These are phyloP conservation scores for Salix arbutifolia DNA, from an alignment of 345 rosid species.

Conservation along the genomic window DNA sequence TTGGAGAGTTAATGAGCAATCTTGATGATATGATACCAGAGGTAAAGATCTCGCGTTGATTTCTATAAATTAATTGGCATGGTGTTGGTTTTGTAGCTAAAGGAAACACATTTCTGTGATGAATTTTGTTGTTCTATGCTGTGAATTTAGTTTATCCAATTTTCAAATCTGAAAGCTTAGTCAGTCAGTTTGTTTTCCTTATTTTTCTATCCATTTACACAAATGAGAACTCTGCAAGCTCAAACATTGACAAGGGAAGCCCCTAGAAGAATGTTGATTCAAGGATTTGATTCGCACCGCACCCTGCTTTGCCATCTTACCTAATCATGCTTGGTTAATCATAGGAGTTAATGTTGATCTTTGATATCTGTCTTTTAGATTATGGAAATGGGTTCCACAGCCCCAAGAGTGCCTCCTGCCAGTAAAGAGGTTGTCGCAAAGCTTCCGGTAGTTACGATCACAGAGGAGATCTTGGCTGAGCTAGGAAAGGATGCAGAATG, in stretches of 20 bases:
- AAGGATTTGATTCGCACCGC: background rate
- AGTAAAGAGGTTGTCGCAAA: conserved; percentile 90
- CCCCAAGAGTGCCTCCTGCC: conserved; percentile 83
- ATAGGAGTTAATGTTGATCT: background rate
- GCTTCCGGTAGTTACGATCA: conserved; percentile 64
- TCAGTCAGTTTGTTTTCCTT: too few species aligned
- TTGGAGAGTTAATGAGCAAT: conserved; percentile 56
- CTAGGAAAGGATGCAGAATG: conserved; percentile 73
- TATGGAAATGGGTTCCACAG: conserved; percentile 39
- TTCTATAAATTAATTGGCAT: background rate
- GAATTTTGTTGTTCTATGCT: background rate
- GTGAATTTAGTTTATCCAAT: too few species aligned
- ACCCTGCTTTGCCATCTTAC: too few species aligned
- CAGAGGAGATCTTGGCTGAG: conserved; percentile 57
- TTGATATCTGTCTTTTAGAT: conserved; percentile 28
- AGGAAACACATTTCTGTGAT: background rate
- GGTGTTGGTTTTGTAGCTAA: background rate
- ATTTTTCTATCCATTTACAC: too few species aligned
- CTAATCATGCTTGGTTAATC: conserved; percentile 1
- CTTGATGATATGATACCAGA: conserved; percentile 59
- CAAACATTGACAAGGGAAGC: background rate
- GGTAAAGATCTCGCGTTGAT: conserved; percentile 29
- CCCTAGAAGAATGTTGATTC: background rate
- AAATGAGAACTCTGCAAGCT: too few species aligned
- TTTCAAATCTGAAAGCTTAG: too few species aligned